Conservation (phyloP, 2,329 filamentous ascomycete species). For the Bipolaris bicolor region DNA sequence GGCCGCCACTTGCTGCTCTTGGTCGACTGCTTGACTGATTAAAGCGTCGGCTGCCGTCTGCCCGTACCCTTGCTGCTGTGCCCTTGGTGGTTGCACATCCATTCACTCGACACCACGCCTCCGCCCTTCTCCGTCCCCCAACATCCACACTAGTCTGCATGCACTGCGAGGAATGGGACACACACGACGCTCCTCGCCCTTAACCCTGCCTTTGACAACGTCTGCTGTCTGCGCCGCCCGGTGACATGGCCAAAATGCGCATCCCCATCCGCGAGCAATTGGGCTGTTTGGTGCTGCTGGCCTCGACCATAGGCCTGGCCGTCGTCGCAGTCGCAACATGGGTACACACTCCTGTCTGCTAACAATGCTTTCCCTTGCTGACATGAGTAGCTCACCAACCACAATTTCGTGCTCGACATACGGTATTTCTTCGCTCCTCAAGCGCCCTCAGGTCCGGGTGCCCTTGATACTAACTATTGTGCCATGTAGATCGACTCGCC, state of each 20-base stretch:
- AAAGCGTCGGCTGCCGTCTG: slow-evolving; percentile 9
- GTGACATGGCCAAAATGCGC: slow-evolving; percentile 66
- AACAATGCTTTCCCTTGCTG: slow-evolving; percentile 11
- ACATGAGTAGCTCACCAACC: slow-evolving; percentile 60
- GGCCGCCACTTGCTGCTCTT: not conserved
- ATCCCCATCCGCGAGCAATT: slow-evolving; percentile 89
- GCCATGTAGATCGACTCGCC: slow-evolving; percentile 59
- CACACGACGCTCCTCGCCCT: slow-evolving; percentile 17
- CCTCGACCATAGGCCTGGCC: slow-evolving; percentile 75
- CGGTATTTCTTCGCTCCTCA: slow-evolving; percentile 43
- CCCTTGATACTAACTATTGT: not conserved
- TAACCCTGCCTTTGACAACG: slow-evolving; percentile 15
- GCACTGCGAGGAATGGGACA: slow-evolving; percentile 38
- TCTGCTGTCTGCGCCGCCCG: slow-evolving; percentile 18
- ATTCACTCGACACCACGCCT: slow-evolving; percentile 15
- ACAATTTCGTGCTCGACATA: slow-evolving; percentile 65
- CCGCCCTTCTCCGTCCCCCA: slow-evolving; percentile 8
- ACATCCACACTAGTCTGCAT: not conserved
- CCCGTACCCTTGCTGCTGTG: slow-evolving; percentile 24
- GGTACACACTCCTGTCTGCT: slow-evolving; percentile 35
- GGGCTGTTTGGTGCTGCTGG: slow-evolving; percentile 75
- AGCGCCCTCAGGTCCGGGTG: too few relatives aligned
- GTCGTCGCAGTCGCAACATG: slow-evolving; percentile 79
- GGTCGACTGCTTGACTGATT: too few relatives aligned
- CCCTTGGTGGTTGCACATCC: slow-evolving; percentile 14